Conservation (phyloP, 176 grass and related monocot species). For the Miscanthus lutarioriparius region DNA sequence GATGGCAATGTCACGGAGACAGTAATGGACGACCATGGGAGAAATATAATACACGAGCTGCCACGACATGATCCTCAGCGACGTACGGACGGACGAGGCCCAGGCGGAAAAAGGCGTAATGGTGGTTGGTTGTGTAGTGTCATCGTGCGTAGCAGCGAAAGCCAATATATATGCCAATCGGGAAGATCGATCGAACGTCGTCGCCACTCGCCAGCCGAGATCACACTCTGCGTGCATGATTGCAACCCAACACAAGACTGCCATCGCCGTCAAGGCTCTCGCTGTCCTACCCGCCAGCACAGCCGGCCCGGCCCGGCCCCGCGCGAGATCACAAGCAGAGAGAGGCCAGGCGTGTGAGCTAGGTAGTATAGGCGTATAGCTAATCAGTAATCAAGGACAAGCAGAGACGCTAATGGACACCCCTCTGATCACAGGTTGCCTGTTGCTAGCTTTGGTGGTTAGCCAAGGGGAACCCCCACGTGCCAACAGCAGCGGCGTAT, state of each 20-base stretch:
- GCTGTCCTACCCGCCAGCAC: neutral
- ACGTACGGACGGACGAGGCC: neutral
- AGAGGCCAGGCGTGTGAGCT: neutral
- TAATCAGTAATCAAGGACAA: slow-evolving; percentile 35
- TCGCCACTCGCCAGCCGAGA: neutral
- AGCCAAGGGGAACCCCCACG: neutral
- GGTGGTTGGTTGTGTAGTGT: neutral
- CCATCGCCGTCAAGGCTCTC: slow-evolving; percentile 37
- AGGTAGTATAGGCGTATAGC: neutral
- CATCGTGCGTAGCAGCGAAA: neutral
- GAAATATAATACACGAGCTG: neutral
- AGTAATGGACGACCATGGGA: neutral
- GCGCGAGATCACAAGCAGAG: slow-evolving; percentile 39
- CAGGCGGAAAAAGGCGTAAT: neutral
- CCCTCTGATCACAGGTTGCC: slow-evolving; percentile 46
- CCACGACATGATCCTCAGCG: neutral
- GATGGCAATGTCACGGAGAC: too few species aligned
- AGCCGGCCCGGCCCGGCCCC: neutral
- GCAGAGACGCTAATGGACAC: slow-evolving; percentile 36
- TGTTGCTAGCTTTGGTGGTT: slow-evolving; percentile 38
- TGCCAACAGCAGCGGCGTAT: slow-evolving; percentile 33
- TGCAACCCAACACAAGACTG: slow-evolving; percentile 17
- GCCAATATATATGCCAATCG: slow-evolving; percentile 5
- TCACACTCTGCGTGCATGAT: slow-evolving; percentile 22
- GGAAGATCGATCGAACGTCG: neutral